Base-by-base conservation (phyloP, 768 basidiomycete genomes). In the Psilocybe cubensis region DNA sequence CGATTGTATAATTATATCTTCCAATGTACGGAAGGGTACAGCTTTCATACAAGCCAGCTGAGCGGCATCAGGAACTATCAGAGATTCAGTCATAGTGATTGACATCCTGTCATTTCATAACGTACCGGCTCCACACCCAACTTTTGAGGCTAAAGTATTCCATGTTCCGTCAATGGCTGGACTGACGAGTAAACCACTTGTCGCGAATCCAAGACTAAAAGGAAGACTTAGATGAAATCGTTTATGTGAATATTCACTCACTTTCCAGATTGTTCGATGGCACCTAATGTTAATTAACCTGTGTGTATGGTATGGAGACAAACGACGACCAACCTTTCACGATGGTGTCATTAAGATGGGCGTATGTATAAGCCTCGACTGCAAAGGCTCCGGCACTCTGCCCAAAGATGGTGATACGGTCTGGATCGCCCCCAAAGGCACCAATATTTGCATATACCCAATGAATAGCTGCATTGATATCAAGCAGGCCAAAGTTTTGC, bases 371-470 rank as follows among this genome's bases (percentile, higher is more conserved):
- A 0, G 68, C 68, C 57, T 75, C 75, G 41, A 67, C 67, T 6
- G 72, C 68, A 12, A 62, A 63, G 41, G 67, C 71, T 3, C 75
- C 76, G 23, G 76, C 75, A 55, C 74, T 76, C 52, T 76, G 70
- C 3, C 76, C 76, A 42, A 73, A 75, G n/a, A 78, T 42, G 12
- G 65, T 64, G 28, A 77, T 68, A 52, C 80, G 70, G 6, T 71
- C 62, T 3, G 74, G 75, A 58, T 76, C 75, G 24, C 75, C 75
- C 23, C 75, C 75, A 49, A 82, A 83, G 7, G 64, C 69, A 20
- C 69, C 74, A 47, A 83, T 82, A 59, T 83, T 79, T 46, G 74
- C 68, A 40, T 77, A 72, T 3, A 82, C 73, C 81, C 80, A 81
- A 57, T 79, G 60, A 6, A 82, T 71, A n/a, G 73, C 79, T n/a